Conservation (phyloP, 202 grass and related monocot genomes). For the Bolboschoenoplectus hybrid region DNA sequence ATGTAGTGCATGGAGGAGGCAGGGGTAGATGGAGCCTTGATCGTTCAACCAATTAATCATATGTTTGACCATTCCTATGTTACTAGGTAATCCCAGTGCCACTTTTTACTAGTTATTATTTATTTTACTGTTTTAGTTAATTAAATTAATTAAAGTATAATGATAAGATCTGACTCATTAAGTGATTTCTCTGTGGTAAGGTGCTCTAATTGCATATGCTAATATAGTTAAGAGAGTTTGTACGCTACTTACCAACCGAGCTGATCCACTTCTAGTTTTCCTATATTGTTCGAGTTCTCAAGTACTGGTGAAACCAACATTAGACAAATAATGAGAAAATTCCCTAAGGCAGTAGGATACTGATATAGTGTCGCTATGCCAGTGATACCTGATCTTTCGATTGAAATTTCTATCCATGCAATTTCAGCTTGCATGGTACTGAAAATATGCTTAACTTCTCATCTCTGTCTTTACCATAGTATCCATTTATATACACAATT, state of each 20-base stretch:
- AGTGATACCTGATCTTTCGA: neutral
- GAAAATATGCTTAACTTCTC: neutral
- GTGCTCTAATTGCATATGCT: neutral
- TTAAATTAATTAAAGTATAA: neutral
- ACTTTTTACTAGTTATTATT: neutral
- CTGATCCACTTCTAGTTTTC: neutral
- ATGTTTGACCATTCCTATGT: constrained; percentile 89
- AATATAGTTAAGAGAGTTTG: too few relatives aligned
- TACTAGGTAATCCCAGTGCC: constrained; percentile 52
- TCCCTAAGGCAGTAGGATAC: neutral
- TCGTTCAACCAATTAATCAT: constrained; percentile 87
- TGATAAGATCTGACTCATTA: neutral
- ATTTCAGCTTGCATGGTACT: neutral
- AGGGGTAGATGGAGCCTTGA: constrained; percentile 75
- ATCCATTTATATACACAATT: neutral
- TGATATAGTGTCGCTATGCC: neutral
- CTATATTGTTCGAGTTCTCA: neutral
- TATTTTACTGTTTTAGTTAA: neutral
- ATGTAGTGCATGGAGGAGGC: constrained; percentile 76
- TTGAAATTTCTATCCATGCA: neutral
- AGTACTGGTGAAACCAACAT: neutral
- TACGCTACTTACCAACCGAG: neutral
- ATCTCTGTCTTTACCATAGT: neutral
- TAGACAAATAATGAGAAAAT: neutral
- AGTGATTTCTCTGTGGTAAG: neutral